Percentiles rank a stretch among this genome's conserved stretches.
Evolutionary conservation across 495 filamentous ascomycete genomes (phyloP).

Genomic region (Podospora pseudopauciseta): DNA sequence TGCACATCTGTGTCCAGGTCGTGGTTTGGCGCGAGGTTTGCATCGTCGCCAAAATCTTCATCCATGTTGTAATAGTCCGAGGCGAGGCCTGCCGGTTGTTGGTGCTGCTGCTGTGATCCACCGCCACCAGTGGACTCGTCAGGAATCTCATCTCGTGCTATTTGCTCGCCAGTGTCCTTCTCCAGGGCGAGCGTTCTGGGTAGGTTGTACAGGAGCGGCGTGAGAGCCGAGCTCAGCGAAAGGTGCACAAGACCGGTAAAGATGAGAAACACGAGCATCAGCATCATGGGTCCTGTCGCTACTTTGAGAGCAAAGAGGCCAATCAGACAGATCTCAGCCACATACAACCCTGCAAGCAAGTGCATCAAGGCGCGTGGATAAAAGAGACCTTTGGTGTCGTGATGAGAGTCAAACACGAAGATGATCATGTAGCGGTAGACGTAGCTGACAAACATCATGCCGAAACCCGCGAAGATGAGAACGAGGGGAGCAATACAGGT

Average conservation of each 20-base stretch:
- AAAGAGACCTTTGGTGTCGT: slow-evolving; percentile 79
- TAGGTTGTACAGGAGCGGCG: slow-evolving; percentile 69
- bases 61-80: slow-evolving; percentile 45
- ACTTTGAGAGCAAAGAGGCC: slow-evolving; percentile 72
- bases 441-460: slow-evolving; percentile 73
- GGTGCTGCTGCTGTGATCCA: slow-evolving; percentile 12
- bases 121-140: slow-evolving; percentile 29
- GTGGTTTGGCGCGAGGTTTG: slow-evolving; percentile 20
- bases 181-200: slow-evolving; percentile 51
- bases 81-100: slow-evolving; percentile 23
- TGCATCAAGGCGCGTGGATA: slow-evolving; percentile 81
- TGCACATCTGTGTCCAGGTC: slow-evolving; percentile 33
- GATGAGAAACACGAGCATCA: slow-evolving; percentile 70
- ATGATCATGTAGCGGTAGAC: slow-evolving; percentile 85
- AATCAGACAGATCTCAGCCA: slow-evolving; percentile 73
- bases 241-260: slow-evolving; percentile 74
- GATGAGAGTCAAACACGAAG: slow-evolving; percentile 69
- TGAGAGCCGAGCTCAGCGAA: slow-evolving; percentile 69
- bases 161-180: slow-evolving; percentile 48
- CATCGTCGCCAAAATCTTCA: slow-evolving; percentile 38
- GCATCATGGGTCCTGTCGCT: slow-evolving; percentile 65
- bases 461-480: slow-evolving; percentile 73
- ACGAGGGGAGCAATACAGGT: slow-evolving; percentile 88
- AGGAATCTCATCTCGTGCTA: slow-evolving; percentile 28
- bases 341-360: slow-evolving; percentile 75